Evolutionary conservation across 2,329 filamentous ascomycete species (phyloP).

Genomic region (Neoscytalidium dimidiatum): DNA sequence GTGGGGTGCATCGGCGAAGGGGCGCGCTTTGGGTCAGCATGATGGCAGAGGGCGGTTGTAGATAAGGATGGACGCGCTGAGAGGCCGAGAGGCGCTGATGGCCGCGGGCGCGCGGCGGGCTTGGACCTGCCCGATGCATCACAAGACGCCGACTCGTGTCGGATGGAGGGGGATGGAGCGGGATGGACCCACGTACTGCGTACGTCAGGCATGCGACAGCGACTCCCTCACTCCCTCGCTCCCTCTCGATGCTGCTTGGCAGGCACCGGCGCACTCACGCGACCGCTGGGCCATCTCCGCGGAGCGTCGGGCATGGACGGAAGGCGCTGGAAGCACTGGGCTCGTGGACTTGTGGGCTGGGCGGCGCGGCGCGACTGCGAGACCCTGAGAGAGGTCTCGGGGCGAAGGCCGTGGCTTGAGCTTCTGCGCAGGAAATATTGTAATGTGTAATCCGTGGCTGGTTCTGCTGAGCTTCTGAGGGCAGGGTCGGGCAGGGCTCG

Average conservation of each 20-base stretch:
- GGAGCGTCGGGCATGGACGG: neutral
- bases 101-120: neutral
- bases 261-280: neutral
- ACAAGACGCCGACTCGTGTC: too few species aligned
- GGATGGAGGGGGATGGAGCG: too few species aligned
- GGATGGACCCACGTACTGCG: too few species aligned
- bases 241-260: neutral
- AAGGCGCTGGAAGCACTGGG: too few species aligned
- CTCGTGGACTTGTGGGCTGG: too few species aligned
- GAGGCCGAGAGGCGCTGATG: neutral
- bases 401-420: neutral
- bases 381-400: neutral
- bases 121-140: neutral
- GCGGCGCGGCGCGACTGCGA: neutral
- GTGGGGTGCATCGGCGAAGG: constrained; percentile 17
- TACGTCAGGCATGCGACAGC: constrained; percentile 1
- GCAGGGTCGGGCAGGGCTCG: neutral
- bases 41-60: neutral
- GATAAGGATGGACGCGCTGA: constrained; percentile 10
- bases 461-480: neutral
- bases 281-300: neutral
- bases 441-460: neutral
- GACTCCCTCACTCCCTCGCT: neutral
- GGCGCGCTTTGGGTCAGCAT: too few species aligned
- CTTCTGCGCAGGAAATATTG: neutral